A percentile compares a stretch with the other conserved stretches of the same genome.
These are phyloP conservation scores for Carex myosuroides DNA, from an alignment of 176 grass and related monocot genomes.

Conservation along the genomic window DNA sequence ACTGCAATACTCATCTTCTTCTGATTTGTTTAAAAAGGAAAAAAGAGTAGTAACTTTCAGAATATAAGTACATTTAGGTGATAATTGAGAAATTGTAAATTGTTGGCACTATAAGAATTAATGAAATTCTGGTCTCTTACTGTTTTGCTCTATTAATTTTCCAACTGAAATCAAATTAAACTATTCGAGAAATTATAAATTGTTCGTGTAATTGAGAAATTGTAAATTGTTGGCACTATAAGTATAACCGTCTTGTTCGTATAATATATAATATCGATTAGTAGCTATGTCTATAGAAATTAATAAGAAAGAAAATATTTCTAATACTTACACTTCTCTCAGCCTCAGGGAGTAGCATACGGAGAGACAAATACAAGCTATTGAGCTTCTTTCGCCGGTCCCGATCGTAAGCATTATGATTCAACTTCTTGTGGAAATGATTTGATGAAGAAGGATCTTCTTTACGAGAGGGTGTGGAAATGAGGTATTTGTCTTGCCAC, in stretches of 20 bases:
- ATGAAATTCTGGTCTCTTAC: neutral
- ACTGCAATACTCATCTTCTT: slow-evolving; percentile 81
- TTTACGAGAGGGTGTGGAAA: slow-evolving; percentile 24
- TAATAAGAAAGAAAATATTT: neutral
- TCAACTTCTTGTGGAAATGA: slow-evolving; percentile 48
- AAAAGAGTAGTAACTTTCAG: neutral
- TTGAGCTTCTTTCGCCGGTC: slow-evolving; percentile 93
- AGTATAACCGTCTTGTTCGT: neutral
- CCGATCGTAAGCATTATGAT: slow-evolving; percentile 89
- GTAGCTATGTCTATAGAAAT: neutral
- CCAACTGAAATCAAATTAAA: neutral
- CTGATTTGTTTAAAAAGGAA: slow-evolving; percentile 14
- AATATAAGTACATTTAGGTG: neutral
- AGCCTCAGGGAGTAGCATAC: slow-evolving; percentile 50
- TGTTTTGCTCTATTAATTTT: neutral
- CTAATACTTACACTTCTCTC: slow-evolving; percentile 41
- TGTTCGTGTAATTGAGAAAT: too few species aligned
- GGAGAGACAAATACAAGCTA: slow-evolving; percentile 64
- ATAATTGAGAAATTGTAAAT: neutral
- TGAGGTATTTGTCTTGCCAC: slow-evolving; percentile 27
- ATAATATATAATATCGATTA: neutral
- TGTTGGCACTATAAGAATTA: neutral
- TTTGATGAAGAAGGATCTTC: slow-evolving; percentile 22
- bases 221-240: too few species aligned
- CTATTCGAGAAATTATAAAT: too few species aligned